Evolutionary conservation across 108 stramenopile genomes (phyloP), one percentile per base, ranked within the genome.

Genomic region (Discostella pseudostelligera): DNA sequence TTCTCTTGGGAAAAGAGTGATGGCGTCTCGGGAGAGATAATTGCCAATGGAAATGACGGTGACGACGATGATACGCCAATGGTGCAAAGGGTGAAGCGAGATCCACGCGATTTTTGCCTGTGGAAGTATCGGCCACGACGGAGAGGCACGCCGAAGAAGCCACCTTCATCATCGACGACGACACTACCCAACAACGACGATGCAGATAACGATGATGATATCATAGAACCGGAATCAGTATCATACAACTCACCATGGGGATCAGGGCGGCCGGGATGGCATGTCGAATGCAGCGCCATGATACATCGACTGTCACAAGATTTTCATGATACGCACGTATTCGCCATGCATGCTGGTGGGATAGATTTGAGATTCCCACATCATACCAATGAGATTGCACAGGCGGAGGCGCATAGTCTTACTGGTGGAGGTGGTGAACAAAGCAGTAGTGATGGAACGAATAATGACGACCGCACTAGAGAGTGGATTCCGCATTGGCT

Each of bases 351-450:
- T 72, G 84, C 88, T 2, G 99, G 99, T 20, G 99, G 99, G 3
- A 71, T 96, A 4, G 99, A 99, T 59, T 82, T 99, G 56, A 87
- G 94, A 64, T 99, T 99, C 76, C 99, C 99, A 20, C 99, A 99
- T 74, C 99, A 99, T 74, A 94, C 97, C 36, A 99, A 99, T 74
- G 99, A 99, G 71, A 95, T 99, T 47, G 99, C 99, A 0, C 99
- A 98, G 79, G 79, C 89, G 0, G 89, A 91, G 59, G 89, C 90
- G 10, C 88, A 81, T 70, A 22, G 37, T 7, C 46, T 46, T 4
- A 59, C 1, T n/a, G 37, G 42, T 43, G 36, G 8, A 3, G 47
- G 26, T 28, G 65, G 32, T 0, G 32, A 32, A 3, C 48, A 48
- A 4, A 67, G 0, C 13, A 42, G 28, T 43, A 47, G 8, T 8